Conservation (phyloP, 371 early-diverging fungal genomes). For the Saksenaea vasiformis region DNA sequence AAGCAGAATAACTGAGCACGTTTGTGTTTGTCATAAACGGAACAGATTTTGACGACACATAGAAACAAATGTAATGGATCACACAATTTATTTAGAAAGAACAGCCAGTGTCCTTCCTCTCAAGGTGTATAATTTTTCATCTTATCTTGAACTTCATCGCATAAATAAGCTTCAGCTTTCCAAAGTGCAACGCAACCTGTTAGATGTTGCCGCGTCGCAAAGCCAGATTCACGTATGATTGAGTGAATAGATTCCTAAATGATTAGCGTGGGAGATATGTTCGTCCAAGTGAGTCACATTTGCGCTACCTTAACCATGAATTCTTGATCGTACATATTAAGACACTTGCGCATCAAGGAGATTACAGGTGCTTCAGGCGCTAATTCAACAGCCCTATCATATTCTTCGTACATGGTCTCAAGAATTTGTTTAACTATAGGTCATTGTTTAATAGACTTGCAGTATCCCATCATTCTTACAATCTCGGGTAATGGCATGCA, state of each 20-base stretch:
- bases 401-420: constrained; percentile 18
- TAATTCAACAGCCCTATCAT: constrained; percentile 10
- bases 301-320: constrained; percentile 20
- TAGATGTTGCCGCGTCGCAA: constrained; percentile 7
- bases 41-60: too few relatives aligned
- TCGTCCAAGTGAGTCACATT: background rate
- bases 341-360: constrained; percentile 1
- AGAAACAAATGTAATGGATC: background rate
- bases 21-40: too few relatives aligned
- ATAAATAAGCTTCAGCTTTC: constrained; percentile 9
- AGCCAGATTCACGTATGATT: constrained; percentile 13
- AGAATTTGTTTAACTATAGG: constrained; percentile 11
- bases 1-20: too few relatives aligned
- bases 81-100: background rate
- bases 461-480: background rate
- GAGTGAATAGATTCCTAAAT: constrained; percentile 20
- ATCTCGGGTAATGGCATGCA: background rate
- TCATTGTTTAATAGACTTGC: background rate
- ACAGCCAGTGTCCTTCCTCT: background rate
- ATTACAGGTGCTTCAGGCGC: background rate
- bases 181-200: constrained; percentile 4
- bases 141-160: background rate
- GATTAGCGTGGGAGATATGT: constrained; percentile 2
- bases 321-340: constrained; percentile 18
- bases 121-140: background rate